Conservation (phyloP, 2,329 filamentous ascomycete genomes). For the Ambrosiella cleistominuta region DNA sequence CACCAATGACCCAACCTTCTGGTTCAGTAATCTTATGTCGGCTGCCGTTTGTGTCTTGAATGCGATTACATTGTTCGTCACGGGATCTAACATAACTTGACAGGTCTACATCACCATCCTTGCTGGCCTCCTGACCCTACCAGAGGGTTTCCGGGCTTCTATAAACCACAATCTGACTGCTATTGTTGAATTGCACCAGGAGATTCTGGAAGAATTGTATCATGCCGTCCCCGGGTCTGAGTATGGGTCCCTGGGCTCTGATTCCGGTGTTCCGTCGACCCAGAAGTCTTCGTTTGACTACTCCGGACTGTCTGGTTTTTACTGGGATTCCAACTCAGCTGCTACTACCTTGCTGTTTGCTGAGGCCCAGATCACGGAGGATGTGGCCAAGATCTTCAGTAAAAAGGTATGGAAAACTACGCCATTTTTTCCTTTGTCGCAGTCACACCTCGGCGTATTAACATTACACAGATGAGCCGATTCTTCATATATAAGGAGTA, state of each 20-base stretch:
- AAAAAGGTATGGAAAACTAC: constrained; percentile 29
- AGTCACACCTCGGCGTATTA: background rate
- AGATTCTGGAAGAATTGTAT: constrained; percentile 59
- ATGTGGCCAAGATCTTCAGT: constrained; percentile 43
- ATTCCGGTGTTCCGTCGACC: background rate
- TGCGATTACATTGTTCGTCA: too few species aligned
- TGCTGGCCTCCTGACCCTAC: constrained; percentile 48
- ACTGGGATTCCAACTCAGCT: constrained; percentile 22
- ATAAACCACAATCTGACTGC: constrained; percentile 66
- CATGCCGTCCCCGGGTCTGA: constrained; percentile 51
- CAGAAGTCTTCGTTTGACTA: background rate
- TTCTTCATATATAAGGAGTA: constrained; percentile 89
- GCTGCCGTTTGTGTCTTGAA: background rate
- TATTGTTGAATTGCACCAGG: constrained; percentile 69
- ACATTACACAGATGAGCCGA: constrained; percentile 44
- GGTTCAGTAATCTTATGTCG: background rate
- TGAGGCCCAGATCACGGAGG: constrained; percentile 40
- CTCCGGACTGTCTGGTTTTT: constrained; percentile 10
- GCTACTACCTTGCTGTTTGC: constrained; percentile 33
- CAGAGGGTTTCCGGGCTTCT: constrained; percentile 46
- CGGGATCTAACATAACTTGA: too few species aligned
- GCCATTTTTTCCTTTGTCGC: background rate
- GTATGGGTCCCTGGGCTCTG: constrained; percentile 30
- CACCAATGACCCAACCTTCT: background rate
- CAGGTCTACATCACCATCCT: constrained; percentile 62